Percentiles rank a stretch among this genome's conserved stretches.
Conservation (phyloP, 208 protist species). For the Leishmania martiniquensis region DNA sequence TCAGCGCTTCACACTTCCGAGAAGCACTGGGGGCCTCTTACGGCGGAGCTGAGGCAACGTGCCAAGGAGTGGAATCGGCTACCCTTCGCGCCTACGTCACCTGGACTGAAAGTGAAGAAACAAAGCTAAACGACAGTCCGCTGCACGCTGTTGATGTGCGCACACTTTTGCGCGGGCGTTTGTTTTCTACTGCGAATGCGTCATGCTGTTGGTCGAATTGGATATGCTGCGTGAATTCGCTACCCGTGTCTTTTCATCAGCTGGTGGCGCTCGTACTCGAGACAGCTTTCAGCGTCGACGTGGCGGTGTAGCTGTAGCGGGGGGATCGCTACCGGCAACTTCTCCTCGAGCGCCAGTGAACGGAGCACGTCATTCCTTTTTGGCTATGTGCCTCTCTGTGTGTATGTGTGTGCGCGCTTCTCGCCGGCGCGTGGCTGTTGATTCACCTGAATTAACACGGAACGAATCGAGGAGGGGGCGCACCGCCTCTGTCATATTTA, state of each 20-base stretch:
- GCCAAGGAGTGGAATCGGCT: not conserved
- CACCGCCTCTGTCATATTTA: not conserved
- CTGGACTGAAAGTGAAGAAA: slow-evolving; percentile 7
- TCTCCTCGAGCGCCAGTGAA: not conserved
- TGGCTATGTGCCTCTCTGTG: not conserved
- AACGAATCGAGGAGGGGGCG: not conserved
- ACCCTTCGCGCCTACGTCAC: not conserved
- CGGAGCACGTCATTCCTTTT: not conserved
- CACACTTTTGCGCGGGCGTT: not conserved
- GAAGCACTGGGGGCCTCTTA: slow-evolving; percentile 16
- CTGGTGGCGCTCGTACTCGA: not conserved
- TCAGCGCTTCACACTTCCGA: not conserved
- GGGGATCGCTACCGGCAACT: too few relatives aligned
- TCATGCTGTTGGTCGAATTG: not conserved
- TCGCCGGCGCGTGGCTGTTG: not conserved
- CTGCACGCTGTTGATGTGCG: not conserved
- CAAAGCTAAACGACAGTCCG: not conserved
- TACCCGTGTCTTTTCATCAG: not conserved
- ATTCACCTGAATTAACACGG: not conserved
- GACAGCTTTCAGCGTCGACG: not conserved
- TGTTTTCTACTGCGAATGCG: not conserved
- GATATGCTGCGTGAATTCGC: not conserved
- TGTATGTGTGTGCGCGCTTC: not conserved
- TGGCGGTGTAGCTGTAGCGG: not conserved
- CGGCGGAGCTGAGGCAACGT: slow-evolving; percentile 7